Evolutionary conservation across 2,329 filamentous ascomycete genomes (phyloP), one percentile per base, ranked within the genome.

Genomic region (Neofusicoccum ribis): DNA sequence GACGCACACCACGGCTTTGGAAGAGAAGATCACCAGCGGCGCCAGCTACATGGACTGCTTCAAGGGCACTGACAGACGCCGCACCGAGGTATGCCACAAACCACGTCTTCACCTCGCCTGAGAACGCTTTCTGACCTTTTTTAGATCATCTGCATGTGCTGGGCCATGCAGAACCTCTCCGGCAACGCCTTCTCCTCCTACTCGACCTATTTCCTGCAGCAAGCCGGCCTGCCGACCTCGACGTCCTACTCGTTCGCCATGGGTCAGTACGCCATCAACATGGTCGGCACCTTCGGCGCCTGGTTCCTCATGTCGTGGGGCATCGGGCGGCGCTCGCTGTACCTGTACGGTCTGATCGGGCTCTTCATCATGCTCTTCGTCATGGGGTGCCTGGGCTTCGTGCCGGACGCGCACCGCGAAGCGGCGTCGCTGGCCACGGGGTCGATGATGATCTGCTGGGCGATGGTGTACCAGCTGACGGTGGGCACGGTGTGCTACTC

Each of bases 401-500:
- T 91, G 0, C 88, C 89, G 0, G 80, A 85, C 0, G 71, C 78
- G 0, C 83, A 92, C 71, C 81, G 85, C 5, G 74, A 84, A 41
- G 77, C 86, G 69, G 88, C 85, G 0, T 90, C 90, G 3, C 81
- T 94, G 65, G 92, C 91, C 1, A 95, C 91, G 0, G 92, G 92
- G n/a, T 86, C 86, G 66, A 90, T 97, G 78, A 93, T 97, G 90
- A 73, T 78, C 41, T 70, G 74, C 11, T 78, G 76, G 76, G 76
- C 76, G 37, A 78, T 93, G 44, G 86, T 89, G 72, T 97, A 96
- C 79, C 92, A 97, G 75, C 83, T 94, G 54, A 91, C 91, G 0
- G 92, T 97, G 56, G 93, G 93, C 44, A 95, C 93, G 0, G 92
- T 96, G 7, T 92, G 90, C 77, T 97, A 96, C 79, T 95, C 92